Evolutionary conservation across 352 stramenopile genomes (phyloP), one percentile per base, ranked within the genome.

Genomic region (Phytophthora rubi): DNA sequence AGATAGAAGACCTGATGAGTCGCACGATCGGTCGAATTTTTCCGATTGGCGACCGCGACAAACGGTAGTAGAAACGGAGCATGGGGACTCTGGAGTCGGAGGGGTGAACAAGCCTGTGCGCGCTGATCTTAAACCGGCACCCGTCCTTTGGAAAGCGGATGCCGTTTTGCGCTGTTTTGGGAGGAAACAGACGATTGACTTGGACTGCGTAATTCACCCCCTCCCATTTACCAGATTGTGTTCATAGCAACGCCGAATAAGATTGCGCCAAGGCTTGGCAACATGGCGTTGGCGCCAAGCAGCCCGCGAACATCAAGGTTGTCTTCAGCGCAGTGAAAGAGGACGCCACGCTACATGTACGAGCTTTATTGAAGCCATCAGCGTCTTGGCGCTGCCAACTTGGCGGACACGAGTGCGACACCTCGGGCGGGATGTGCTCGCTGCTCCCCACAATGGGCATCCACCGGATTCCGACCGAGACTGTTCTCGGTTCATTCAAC

Each of bases 11-110:
- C 33, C 33, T 13, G 33, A 48, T 48, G 42, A 48, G 42, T 21
- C 42, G 42, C 42, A 52, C 45, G 45, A 52, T 52, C 45, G 45
- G 45, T 52, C 45, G 45, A 52, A 52, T 30, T 28, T 52, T 52
- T 52, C 45, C 45, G 45, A 52, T 52, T 8, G 7, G 18, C 45
- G 45, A 52, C 45, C 39, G 39, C 39, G 39, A 48, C 39, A 48
- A 15, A 48, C 39, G 45, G 39, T 4, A 23, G 45, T 28, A 30
- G n/a, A 52, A 28, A 52, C 45, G 44, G 45, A 52, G 18, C 16
- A 21, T 48, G 0, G 42, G 16, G 6, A 28, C 16, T 52, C 7
- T 18, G 12, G 10, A 18, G 13, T 6, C 9, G 44, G n/a, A 28
- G 18, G 45, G 45, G 16, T 23, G 45, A 23, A 6, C 45, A 28